Percentiles rank a stretch among this genome's conserved stretches.
Conservation (phyloP, 768 basidiomycete species). For the Leucogyrophana mollusca region DNA sequence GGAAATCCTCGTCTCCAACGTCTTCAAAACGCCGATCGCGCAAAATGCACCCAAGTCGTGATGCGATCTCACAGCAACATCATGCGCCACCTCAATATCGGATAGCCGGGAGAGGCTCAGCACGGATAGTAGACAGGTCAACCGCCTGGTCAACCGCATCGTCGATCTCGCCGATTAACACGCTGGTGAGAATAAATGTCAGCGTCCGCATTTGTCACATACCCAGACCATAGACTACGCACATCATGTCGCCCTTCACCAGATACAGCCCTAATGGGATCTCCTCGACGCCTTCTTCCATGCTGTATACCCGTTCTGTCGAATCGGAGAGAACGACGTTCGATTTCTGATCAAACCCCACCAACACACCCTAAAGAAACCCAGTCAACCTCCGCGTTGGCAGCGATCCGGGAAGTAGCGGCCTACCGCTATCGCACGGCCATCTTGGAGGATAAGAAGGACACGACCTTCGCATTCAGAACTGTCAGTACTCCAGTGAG, state of each 20-base stretch:
- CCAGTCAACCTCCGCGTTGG: background rate
- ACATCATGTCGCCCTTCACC: slow-evolving; percentile 99
- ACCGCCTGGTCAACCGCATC: slow-evolving; percentile 73
- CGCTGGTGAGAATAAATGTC: slow-evolving; percentile 36
- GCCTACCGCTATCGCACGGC: slow-evolving; percentile 88
- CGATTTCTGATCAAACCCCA: slow-evolving; percentile 92
- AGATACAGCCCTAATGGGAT: slow-evolving; percentile 93
- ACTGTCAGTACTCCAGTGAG: background rate
- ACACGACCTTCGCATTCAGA: slow-evolving; percentile 63
- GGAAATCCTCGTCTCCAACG: background rate
- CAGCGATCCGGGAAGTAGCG: background rate
- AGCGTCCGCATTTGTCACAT: background rate
- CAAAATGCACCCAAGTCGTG: background rate
- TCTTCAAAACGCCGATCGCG: background rate
- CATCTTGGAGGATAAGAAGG: slow-evolving; percentile 93
- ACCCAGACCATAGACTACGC: slow-evolving; percentile 33
- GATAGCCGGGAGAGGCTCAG: slow-evolving; percentile 84
- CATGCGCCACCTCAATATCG: slow-evolving; percentile 50
- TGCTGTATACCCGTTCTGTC: slow-evolving; percentile 89
- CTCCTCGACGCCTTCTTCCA: slow-evolving; percentile 93
- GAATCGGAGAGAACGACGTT: slow-evolving; percentile 95
- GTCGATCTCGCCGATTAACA: slow-evolving; percentile 85
- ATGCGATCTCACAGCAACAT: background rate
- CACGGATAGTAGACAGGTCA: slow-evolving; percentile 76
- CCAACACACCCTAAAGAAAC: slow-evolving; percentile 73